Percentiles rank a stretch among this genome's conserved stretches.
Conservation (phyloP, 2,329 filamentous ascomycete species). For the Aspergillus caelatus region DNA sequence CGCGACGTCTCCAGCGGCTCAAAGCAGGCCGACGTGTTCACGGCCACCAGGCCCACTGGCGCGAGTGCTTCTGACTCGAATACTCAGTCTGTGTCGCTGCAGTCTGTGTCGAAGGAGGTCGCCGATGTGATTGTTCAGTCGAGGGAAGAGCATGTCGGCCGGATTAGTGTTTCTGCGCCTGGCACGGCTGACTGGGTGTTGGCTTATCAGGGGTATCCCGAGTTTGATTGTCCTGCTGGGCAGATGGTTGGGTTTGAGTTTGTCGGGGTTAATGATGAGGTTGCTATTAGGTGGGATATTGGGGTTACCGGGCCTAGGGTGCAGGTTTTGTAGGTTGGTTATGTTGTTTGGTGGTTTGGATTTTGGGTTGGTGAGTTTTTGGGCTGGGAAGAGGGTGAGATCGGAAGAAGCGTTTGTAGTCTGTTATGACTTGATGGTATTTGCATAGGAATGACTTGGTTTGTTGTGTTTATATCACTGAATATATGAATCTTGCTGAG, state of each 20-base stretch:
- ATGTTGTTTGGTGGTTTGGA: not conserved
- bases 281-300: constrained; percentile 27
- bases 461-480: not conserved
- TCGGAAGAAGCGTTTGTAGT: no score
- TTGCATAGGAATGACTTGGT: not conserved
- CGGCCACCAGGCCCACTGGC: constrained; percentile 23
- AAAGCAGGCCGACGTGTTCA: constrained; percentile 26
- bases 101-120: constrained; percentile 9
- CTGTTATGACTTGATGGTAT: not conserved
- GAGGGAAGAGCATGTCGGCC: constrained; percentile 24
- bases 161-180: constrained; percentile 17
- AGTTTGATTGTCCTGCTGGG: constrained; percentile 26
- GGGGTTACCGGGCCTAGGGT: constrained; percentile 27
- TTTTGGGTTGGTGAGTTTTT: not conserved
- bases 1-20: constrained; percentile 26
- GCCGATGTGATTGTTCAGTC: constrained; percentile 10
- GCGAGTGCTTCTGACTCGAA: not conserved
- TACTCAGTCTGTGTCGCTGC: not conserved
- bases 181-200: constrained; percentile 25
- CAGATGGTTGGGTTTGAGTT: constrained; percentile 28
- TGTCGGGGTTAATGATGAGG: constrained; percentile 28
- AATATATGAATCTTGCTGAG: not conserved
- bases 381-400: not conserved
- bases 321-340: constrained; percentile 14
- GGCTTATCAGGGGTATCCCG: constrained; percentile 22